A percentile compares a stretch with the other conserved stretches of the same genome.
These are phyloP conservation scores for Rauvolfia tetraphylla DNA, from an alignment of 257 asterid species.

Conservation along the genomic window DNA sequence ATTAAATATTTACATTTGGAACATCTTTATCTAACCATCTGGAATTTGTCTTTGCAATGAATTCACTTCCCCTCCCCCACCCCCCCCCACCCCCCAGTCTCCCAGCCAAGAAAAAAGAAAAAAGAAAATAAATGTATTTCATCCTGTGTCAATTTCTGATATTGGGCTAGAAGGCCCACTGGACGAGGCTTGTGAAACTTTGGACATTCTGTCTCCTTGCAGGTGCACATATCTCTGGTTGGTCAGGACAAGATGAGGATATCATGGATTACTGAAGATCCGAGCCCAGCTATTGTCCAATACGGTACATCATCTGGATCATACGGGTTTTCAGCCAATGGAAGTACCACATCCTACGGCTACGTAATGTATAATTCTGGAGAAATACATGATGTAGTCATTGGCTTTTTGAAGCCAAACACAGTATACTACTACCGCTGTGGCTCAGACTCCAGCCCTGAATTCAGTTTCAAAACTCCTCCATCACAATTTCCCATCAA, in stretches of 20 bases:
- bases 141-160: not conserved
- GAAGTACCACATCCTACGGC: conserved; percentile 32
- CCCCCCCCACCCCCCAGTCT: too few species aligned
- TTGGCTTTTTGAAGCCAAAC: conserved; percentile 64
- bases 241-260: conserved; percentile 56
- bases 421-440: conserved; percentile 54
- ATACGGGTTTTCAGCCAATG: conserved; percentile 42
- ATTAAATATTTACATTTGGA: too few species aligned
- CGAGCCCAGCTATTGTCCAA: conserved; percentile 40
- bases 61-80: too few species aligned
- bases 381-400: conserved; percentile 55
- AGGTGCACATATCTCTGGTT: conserved; percentile 69
- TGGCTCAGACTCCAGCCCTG: conserved; percentile 33
- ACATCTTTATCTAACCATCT: too few species aligned
- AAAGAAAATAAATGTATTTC: too few species aligned
- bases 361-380: conserved; percentile 50
- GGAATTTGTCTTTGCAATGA: too few species aligned
- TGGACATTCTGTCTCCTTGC: not conserved
- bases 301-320: conserved; percentile 53
- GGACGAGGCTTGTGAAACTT: too few species aligned
- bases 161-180: not conserved
- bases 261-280: conserved; percentile 47
- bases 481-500: conserved; percentile 52
- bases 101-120: too few species aligned
- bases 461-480: conserved; percentile 58